Conservation (phyloP, 768 basidiomycete genomes). For the Lanmaoa pseudosensibilis region DNA sequence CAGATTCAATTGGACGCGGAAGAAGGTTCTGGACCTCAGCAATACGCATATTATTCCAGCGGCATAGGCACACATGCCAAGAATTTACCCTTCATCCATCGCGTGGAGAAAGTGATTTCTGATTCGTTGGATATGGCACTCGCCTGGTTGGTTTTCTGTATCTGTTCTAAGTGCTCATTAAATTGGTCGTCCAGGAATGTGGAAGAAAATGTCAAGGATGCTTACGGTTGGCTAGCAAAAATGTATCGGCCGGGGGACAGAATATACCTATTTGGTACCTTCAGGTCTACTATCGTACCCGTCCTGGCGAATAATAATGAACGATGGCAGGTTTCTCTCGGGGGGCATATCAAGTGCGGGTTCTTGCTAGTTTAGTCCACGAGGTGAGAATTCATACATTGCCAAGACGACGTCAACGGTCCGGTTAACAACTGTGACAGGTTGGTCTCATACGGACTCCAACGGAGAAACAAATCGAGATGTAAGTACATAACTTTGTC, state of each 20-base stretch:
- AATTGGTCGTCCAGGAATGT: background rate
- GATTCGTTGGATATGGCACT: background rate
- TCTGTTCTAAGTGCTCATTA: too few species aligned
- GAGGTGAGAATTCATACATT: background rate
- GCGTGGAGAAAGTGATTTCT: background rate
- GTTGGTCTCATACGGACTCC: background rate
- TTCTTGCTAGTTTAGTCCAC: background rate
- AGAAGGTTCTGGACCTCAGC: conserved; percentile 6
- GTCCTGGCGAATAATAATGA: background rate
- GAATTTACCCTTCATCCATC: background rate
- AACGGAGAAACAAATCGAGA: background rate
- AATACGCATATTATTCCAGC: conserved; percentile 36
- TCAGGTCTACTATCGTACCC: background rate
- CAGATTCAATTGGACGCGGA: too few species aligned
- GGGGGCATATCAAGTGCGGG: background rate
- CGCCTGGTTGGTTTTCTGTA: background rate
- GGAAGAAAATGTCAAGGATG: background rate
- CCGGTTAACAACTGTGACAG: background rate
- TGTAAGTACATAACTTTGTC: too few species aligned
- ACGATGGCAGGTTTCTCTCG: background rate
- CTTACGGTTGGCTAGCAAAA: background rate
- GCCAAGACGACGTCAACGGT: too few species aligned
- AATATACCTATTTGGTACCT: conserved; percentile 39
- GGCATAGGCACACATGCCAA: conserved; percentile 34
- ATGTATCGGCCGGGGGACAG: conserved; percentile 9